These are phyloP conservation scores for Sphagnum tenellum DNA, from an alignment of 225 moss, liverwort and hornwort genomes.

Conservation along the genomic window DNA sequence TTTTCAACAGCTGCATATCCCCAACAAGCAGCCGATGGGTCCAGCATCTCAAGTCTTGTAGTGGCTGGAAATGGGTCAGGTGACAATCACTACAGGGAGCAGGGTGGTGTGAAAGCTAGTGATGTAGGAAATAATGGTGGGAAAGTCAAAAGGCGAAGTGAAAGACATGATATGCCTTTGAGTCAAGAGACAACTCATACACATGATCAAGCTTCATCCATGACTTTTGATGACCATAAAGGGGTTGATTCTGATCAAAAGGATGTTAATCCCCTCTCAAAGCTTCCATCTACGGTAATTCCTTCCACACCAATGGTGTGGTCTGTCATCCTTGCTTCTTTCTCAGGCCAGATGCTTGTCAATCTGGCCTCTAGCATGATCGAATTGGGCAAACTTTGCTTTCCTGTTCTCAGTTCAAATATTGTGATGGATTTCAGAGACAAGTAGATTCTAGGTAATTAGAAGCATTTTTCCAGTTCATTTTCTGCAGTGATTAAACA, in stretches of 20 bases:
- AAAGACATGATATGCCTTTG: slow-evolving; percentile 36
- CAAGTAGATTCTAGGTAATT: slow-evolving; percentile 75
- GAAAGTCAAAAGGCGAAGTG: slow-evolving; percentile 50
- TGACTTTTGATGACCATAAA: slow-evolving; percentile 9
- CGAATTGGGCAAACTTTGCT: slow-evolving; percentile 16
- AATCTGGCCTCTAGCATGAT: slow-evolving; percentile 15
- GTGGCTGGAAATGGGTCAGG: slow-evolving; percentile 70
- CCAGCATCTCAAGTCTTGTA: slow-evolving; percentile 49
- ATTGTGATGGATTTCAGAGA: slow-evolving; percentile 71
- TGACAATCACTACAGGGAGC: slow-evolving; percentile 69
- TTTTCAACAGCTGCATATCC: slow-evolving; percentile 23
- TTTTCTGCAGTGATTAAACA: no score
- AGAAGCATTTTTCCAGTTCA: no score
- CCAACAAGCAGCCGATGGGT: slow-evolving; percentile 46
- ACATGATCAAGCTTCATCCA: slow-evolving; percentile 34
- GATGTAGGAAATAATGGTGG: slow-evolving; percentile 49
- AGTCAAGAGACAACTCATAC: slow-evolving; percentile 41
- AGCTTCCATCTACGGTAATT: slow-evolving; percentile 49
- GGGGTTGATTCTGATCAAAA: slow-evolving; percentile 49
- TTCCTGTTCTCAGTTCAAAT: background rate
- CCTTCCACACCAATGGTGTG: no score
- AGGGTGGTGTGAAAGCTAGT: slow-evolving; percentile 42
- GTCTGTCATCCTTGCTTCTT: no score
- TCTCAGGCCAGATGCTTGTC: slow-evolving; percentile 7
- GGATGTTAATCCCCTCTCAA: slow-evolving; percentile 28